Conservation (phyloP, 495 filamentous ascomycete species). For the Hyaloscypha variabilis region DNA sequence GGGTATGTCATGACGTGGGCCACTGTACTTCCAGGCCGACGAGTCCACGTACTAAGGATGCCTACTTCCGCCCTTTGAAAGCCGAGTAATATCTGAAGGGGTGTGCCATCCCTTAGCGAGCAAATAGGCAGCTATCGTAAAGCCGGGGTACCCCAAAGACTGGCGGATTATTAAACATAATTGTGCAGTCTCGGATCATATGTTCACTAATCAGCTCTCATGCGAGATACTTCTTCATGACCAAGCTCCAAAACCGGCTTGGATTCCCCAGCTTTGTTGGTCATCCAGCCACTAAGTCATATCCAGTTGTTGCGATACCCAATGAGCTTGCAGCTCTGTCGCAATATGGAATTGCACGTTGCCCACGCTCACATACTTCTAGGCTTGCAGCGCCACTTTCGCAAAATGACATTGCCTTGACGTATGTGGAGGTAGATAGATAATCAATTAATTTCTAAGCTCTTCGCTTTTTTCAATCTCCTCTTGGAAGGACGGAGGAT, state of each 20-base stretch:
- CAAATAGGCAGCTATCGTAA: too few relatives aligned
- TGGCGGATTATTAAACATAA: not conserved
- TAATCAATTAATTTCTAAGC: not conserved
- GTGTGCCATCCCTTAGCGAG: too few relatives aligned
- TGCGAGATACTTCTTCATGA: not conserved
- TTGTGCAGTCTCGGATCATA: not conserved
- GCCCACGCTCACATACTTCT: too few relatives aligned
- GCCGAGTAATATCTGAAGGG: too few relatives aligned
- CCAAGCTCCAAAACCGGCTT: not conserved
- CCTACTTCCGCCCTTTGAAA: too few relatives aligned
- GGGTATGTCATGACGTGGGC: too few relatives aligned
- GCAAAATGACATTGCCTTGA: not conserved
- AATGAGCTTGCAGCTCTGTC: not conserved
- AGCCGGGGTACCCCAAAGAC: too few relatives aligned
- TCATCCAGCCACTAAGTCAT: not conserved
- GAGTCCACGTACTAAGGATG: too few relatives aligned
- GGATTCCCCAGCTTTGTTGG: not conserved
- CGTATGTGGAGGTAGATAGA: not conserved
- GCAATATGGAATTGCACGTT: too few relatives aligned
- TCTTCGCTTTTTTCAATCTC: not conserved
- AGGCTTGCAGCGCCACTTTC: not conserved
- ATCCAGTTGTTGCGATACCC: not conserved
- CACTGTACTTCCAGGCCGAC: too few relatives aligned
- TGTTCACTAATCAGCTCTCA: not conserved
- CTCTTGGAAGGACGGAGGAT: not conserved